A percentile compares a stretch with the other conserved stretches of the same genome.
Evolutionary conservation across 1,284 basidiomycete species (phyloP).

Genomic region (Pisolithus thermaeus): DNA sequence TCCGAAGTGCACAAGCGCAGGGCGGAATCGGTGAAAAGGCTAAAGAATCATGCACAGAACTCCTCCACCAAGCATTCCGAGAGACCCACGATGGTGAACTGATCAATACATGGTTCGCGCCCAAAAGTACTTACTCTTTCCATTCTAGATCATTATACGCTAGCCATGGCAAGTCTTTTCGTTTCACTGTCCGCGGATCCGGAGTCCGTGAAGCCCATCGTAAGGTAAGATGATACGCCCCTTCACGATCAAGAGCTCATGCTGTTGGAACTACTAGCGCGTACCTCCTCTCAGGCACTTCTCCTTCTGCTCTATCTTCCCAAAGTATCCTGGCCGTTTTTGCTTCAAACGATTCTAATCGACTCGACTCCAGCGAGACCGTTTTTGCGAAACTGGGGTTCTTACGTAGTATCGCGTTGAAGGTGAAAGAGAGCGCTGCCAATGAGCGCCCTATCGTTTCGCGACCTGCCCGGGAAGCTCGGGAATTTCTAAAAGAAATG

Average conservation of each 20-base stretch:
- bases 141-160: constrained; percentile 62
- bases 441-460: constrained; percentile 74
- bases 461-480: constrained; percentile 80
- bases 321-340: constrained; percentile 64
- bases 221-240: constrained; percentile 47
- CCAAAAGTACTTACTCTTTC: background rate
- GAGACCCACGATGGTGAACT: constrained; percentile 63
- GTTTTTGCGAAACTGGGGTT: constrained; percentile 64
- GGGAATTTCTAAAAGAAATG: constrained; percentile 61
- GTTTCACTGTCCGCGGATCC: constrained; percentile 63
- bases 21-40: constrained; percentile 64
- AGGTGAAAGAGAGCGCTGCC: constrained; percentile 65
- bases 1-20: constrained; percentile 67
- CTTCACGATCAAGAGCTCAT: background rate
- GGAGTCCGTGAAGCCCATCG: constrained; percentile 60
- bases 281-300: constrained; percentile 57
- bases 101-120: background rate
- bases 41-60: constrained; percentile 64
- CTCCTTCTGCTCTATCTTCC: constrained; percentile 57
- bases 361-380: constrained; percentile 29
- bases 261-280: constrained; percentile 33
- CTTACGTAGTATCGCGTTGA: constrained; percentile 64
- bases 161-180: constrained; percentile 64
- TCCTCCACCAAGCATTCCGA: constrained; percentile 77
- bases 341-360: constrained; percentile 33